These are phyloP conservation scores for Litchi chinensis DNA, from an alignment of 345 rosid species.

Conservation along the genomic window DNA sequence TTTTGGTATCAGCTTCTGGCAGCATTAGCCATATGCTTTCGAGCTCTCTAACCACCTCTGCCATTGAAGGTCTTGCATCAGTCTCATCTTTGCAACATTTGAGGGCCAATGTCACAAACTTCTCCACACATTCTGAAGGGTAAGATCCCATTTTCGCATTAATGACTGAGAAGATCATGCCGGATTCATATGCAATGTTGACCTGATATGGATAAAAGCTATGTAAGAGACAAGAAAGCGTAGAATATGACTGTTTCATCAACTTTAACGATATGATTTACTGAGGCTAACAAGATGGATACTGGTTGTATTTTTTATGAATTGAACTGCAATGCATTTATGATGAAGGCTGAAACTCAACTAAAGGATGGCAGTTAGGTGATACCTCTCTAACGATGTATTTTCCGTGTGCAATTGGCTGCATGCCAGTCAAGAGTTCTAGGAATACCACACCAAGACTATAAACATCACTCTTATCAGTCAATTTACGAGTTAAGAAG, in stretches of 20 bases:
- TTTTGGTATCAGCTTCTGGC: constrained; percentile 51
- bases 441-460: constrained; percentile 93
- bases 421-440: constrained; percentile 95
- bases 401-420: constrained; percentile 88
- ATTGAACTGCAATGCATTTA: neutral
- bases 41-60: constrained; percentile 82
- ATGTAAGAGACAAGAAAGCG: neutral
- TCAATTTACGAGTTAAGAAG: constrained; percentile 87
- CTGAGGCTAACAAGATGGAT: neutral
- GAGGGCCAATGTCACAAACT: constrained; percentile 69
- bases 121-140: constrained; percentile 82
- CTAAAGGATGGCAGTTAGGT: constrained; percentile 8
- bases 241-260: neutral
- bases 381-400: constrained; percentile 94
- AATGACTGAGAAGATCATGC: constrained; percentile 70
- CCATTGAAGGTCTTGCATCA: constrained; percentile 85
- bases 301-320: neutral
- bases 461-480: constrained; percentile 96
- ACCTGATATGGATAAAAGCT: constrained; percentile 43
- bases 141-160: constrained; percentile 94
- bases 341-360: neutral
- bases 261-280: neutral
- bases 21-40: constrained; percentile 65
- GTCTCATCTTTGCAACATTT: constrained; percentile 79
- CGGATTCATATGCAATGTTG: constrained; percentile 66